Percentiles rank a stretch among this genome's conserved stretches.
Evolutionary conservation across 768 basidiomycete species (phyloP).

Genomic region (Xerocomus brunneocitrinus): DNA sequence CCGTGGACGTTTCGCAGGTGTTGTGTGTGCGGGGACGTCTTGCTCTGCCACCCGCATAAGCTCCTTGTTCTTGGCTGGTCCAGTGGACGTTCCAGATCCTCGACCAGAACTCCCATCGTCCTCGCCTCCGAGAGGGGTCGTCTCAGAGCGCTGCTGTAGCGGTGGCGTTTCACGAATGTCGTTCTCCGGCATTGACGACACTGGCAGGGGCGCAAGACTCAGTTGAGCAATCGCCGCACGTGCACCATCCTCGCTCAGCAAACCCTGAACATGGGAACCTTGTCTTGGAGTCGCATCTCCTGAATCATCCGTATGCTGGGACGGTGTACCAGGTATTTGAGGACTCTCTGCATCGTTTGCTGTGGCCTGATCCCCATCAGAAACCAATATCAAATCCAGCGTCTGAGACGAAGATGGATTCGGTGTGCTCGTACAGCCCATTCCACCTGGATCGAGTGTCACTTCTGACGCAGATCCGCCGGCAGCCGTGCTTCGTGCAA

Average conservation of each 20-base stretch:
- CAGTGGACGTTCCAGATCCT: not conserved
- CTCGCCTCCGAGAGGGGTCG: constrained; percentile 4
- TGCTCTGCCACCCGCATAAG: constrained; percentile 28
- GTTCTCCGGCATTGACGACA: not conserved
- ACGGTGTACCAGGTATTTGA: not conserved
- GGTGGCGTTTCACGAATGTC: constrained; percentile 9
- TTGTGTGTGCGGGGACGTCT: constrained; percentile 13
- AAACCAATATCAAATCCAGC: constrained; percentile 3
- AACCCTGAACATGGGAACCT: constrained; percentile 1
- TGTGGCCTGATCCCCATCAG: not conserved
- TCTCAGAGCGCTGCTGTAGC: constrained; percentile 5
- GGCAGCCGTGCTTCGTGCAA: not conserved
- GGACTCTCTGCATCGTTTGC: not conserved
- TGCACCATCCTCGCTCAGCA: not conserved
- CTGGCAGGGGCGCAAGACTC: not conserved
- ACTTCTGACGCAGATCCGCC: constrained; percentile 6
- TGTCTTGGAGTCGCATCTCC: constrained; percentile 18
- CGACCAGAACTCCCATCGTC: not conserved
- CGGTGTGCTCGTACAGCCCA: not conserved
- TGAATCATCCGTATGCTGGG: constrained; percentile 3
- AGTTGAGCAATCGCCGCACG: not conserved
- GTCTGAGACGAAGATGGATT: constrained; percentile 3
- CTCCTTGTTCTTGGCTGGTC: constrained; percentile 17
- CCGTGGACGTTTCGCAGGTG: constrained; percentile 31
- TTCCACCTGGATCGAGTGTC: constrained; percentile 21